A percentile compares a stretch with the other conserved stretches of the same genome.
phyloP scores from a whole-genome alignment of 257 asterid species.

The Capsicum chinense region DNA sequence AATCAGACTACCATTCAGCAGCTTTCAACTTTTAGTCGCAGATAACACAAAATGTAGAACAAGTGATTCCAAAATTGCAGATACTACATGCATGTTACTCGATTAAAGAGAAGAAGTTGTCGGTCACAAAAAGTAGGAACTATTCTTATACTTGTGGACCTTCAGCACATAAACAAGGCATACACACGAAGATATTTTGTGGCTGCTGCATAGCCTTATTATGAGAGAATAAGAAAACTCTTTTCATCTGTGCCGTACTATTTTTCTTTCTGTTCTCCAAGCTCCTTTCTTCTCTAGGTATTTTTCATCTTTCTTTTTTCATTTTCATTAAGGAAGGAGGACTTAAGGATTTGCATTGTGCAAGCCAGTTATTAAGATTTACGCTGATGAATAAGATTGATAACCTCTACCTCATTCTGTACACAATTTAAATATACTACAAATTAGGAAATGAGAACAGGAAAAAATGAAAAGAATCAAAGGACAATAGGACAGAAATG shows the following conservation, averaged over 20 bases:
- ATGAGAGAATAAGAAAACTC: not conserved
- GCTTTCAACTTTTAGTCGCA: conserved; percentile 2
- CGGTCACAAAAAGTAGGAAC: not conserved
- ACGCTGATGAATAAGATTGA: not conserved
- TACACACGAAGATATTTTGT: not conserved
- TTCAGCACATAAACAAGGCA: not conserved
- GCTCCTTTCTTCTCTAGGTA: not conserved
- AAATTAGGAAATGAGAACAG: not conserved
- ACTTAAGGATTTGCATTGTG: not conserved
- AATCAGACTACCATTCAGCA: conserved; percentile 9
- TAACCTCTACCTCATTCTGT: not conserved
- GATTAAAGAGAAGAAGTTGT: not conserved
- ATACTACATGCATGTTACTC: not conserved
- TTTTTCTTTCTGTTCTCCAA: not conserved
- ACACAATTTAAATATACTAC: not conserved
- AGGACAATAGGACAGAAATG: not conserved
- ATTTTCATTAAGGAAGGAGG: not conserved
- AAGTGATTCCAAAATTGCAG: too few species aligned
- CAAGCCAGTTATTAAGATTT: not conserved
- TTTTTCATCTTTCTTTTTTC: not conserved
- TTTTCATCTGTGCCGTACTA: not conserved
- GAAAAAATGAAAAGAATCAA: not conserved
- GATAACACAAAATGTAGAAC: not conserved
- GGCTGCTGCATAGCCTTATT: not conserved
- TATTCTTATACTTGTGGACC: not conserved